These are phyloP conservation scores for Byssothecium circinans DNA, from an alignment of 2,329 filamentous ascomycete genomes.

Conservation along the genomic window DNA sequence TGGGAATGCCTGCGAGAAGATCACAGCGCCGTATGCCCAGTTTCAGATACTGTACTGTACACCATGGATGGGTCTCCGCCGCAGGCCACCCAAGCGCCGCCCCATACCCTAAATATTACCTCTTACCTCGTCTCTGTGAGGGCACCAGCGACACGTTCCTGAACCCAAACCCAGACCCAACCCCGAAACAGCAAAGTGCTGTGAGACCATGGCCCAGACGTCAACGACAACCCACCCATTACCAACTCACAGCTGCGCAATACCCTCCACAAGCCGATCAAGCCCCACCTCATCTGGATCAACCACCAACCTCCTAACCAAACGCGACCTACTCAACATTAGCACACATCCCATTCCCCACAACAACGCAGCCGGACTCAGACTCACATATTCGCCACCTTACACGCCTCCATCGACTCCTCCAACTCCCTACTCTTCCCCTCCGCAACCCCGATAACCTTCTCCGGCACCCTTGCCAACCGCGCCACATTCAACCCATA, in stretches of 20 bases:
- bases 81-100: too few relatives aligned
- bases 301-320: slow-evolving; percentile 26
- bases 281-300: slow-evolving; percentile 32
- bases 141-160: too few relatives aligned
- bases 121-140: too few relatives aligned
- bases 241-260: slow-evolving; percentile 52
- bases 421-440: slow-evolving; percentile 80
- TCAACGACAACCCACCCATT: too few relatives aligned
- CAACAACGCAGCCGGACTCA: neutral
- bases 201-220: too few relatives aligned
- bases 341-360: slow-evolving; percentile 1
- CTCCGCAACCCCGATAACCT: slow-evolving; percentile 77
- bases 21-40: too few relatives aligned
- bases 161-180: too few relatives aligned
- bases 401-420: slow-evolving; percentile 52
- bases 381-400: slow-evolving; percentile 39
- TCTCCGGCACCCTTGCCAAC: slow-evolving; percentile 76
- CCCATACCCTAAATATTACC: too few relatives aligned
- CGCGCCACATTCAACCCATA: slow-evolving; percentile 94
- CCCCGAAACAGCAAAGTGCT: too few relatives aligned
- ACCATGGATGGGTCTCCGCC: too few relatives aligned
- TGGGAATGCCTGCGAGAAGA: too few relatives aligned
- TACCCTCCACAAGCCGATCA: slow-evolving; percentile 45
- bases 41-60: too few relatives aligned
- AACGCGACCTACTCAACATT: slow-evolving; percentile 13